Evolutionary conservation across 768 basidiomycete genomes (phyloP).

Genomic region (Macrolepiota albuminosa): DNA sequence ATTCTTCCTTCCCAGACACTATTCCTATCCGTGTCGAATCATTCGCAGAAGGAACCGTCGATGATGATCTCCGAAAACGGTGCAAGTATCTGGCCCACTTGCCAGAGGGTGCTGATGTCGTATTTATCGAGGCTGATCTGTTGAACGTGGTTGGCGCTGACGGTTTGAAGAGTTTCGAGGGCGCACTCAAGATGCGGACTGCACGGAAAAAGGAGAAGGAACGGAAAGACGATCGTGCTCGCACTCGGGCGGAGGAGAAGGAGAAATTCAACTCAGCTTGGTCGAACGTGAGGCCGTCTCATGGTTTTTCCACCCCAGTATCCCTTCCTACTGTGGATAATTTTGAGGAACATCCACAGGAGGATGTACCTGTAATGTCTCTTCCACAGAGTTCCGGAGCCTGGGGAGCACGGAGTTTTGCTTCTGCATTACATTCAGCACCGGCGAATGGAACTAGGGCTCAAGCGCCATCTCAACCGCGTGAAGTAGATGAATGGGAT

Average conservation of each 20-base stretch:
- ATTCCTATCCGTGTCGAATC: conserved; percentile 81
- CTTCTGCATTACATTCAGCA: conserved; percentile 64
- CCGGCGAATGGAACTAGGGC: conserved; percentile 21
- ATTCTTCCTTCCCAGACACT: conserved; percentile 78
- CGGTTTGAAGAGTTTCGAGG: conserved; percentile 79
- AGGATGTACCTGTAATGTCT: conserved; percentile 10
- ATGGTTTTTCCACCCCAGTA: conserved; percentile 17
- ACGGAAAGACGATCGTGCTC: conserved; percentile 83
- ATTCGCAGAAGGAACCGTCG: conserved; percentile 71
- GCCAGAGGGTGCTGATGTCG: conserved; percentile 87
- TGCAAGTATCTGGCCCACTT: conserved; percentile 95
- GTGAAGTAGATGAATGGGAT: conserved; percentile 64
- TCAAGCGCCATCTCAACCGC: conserved; percentile 24
- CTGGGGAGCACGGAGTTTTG: conserved; percentile 82
- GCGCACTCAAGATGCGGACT: conserved; percentile 70
- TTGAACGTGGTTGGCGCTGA: conserved; percentile 70
- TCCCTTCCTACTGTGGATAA: conserved; percentile 21
- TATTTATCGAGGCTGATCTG: conserved; percentile 89
- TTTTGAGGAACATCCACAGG: conserved; percentile 22
- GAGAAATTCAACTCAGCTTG: conserved; percentile 40
- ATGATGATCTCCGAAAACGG: conserved; percentile 89
- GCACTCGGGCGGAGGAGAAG: conserved; percentile 68
- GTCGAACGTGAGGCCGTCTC: conserved; percentile 10
- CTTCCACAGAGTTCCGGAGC: conserved; percentile 40
- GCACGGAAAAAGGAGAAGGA: conserved; percentile 75